These are phyloP conservation scores for Epichloe elymi DNA, from an alignment of 2,329 filamentous ascomycete species.

Conservation along the genomic window DNA sequence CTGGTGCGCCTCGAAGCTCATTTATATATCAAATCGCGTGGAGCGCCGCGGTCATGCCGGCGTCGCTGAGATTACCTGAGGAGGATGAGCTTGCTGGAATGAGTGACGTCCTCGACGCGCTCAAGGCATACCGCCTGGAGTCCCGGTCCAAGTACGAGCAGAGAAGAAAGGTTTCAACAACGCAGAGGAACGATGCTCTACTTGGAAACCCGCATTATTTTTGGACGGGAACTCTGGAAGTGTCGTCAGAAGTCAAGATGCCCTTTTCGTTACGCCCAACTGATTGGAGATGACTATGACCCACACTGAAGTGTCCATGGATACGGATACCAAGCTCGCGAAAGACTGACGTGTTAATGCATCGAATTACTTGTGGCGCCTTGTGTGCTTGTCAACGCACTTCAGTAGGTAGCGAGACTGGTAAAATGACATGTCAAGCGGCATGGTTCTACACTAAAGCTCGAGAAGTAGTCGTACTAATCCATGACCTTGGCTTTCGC, in stretches of 20 bases:
- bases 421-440: too few species aligned
- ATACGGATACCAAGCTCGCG: too few species aligned
- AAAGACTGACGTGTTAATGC: too few species aligned
- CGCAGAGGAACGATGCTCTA: constrained; percentile 3
- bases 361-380: neutral
- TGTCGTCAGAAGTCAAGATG: constrained; percentile 9
- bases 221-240: constrained; percentile 27
- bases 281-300: constrained; percentile 1
- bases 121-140: constrained; percentile 26
- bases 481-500: too few species aligned
- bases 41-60: constrained; percentile 33
- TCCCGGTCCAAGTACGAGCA: constrained; percentile 18
- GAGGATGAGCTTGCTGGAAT: constrained; percentile 22
- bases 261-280: neutral
- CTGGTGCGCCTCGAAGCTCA: constrained; percentile 32
- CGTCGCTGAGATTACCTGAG: constrained; percentile 15
- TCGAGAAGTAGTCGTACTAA: too few species aligned
- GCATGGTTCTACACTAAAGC: too few species aligned
- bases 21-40: constrained; percentile 40
- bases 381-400: too few species aligned
- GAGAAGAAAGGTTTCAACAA: constrained; percentile 7
- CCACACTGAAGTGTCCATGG: neutral
- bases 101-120: constrained; percentile 28
- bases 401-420: too few species aligned
- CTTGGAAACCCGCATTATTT: constrained; percentile 20